These are phyloP conservation scores for Pythium oligandrum DNA, from an alignment of 352 stramenopile genomes.

Conservation along the genomic window DNA sequence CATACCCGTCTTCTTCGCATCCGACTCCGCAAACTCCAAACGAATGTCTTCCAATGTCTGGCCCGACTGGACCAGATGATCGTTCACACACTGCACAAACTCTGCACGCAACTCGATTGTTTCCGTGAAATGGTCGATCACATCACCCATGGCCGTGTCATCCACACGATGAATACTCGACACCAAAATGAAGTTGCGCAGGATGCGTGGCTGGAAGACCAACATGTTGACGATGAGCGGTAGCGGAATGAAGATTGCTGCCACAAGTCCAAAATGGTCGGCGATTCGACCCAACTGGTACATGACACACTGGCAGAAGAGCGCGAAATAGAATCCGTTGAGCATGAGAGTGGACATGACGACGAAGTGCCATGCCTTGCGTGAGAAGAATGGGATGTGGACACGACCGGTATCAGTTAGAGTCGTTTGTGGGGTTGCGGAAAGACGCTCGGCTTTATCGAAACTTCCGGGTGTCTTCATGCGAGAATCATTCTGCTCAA, in stretches of 20 bases:
- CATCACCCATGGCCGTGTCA: constrained; percentile 11
- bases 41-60: no score
- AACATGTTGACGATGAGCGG: constrained; percentile 17
- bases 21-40: no score
- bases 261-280: background rate
- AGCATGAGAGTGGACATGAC: constrained; percentile 11
- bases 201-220: constrained; percentile 16
- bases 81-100: constrained; percentile 16
- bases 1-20: no score
- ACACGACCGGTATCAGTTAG: background rate
- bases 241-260: constrained; percentile 2
- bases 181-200: constrained; percentile 12
- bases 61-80: background rate
- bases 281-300: constrained; percentile 15
- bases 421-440: no score
- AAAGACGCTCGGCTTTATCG: background rate
- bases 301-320: constrained; percentile 14
- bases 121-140: constrained; percentile 17
- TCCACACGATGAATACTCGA: constrained; percentile 16
- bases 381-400: constrained; percentile 6
- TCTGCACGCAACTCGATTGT: constrained; percentile 13
- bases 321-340: constrained; percentile 18
- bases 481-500: no score
- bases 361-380: constrained; percentile 1
- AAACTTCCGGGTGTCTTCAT: no score